Evolutionary conservation across 805 yeast species (phyloP).

Genomic region (Metschnikowia colocasiae): DNA sequence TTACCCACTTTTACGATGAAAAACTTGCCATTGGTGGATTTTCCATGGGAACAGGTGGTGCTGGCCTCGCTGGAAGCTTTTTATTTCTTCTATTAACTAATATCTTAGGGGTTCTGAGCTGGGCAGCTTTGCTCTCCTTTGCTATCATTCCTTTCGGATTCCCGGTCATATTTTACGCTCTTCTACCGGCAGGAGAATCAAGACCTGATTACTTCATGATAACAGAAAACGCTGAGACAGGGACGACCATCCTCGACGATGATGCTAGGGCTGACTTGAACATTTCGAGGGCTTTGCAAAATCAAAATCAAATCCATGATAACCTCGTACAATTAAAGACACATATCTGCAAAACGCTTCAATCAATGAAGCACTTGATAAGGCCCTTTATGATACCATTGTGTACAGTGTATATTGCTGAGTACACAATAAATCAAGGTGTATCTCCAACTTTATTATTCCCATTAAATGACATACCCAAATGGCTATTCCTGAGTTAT

Average conservation of each 20-base stretch:
- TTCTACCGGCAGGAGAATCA: slow-evolving; percentile 21
- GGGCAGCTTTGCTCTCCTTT: slow-evolving; percentile 54
- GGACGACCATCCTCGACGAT: not conserved
- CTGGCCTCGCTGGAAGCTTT: slow-evolving; percentile 84
- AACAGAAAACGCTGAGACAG: not conserved
- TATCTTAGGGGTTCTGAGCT: slow-evolving; percentile 53
- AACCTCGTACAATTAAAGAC: not conserved
- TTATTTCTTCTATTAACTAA: slow-evolving; percentile 70
- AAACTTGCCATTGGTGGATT: slow-evolving; percentile 72
- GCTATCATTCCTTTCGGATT: slow-evolving; percentile 52
- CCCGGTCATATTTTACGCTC: slow-evolving; percentile 25
- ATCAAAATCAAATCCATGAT: not conserved
- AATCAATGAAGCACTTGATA: slow-evolving; percentile 42
- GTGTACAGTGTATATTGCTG: slow-evolving; percentile 77
- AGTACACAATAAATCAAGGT: slow-evolving; percentile 88
- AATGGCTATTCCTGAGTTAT: slow-evolving; percentile 51
- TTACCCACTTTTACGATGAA: slow-evolving; percentile 71
- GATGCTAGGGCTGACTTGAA: not conserved
- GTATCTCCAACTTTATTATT: slow-evolving; percentile 83
- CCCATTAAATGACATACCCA: slow-evolving; percentile 65
- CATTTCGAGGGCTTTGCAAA: not conserved
- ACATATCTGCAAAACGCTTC: slow-evolving; percentile 2
- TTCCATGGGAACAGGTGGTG: slow-evolving; percentile 95
- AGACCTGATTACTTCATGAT: slow-evolving; percentile 2
- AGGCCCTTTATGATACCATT: slow-evolving; percentile 80